Conservation (phyloP, 768 basidiomycete genomes). For the Lactarius hengduanensis region DNA sequence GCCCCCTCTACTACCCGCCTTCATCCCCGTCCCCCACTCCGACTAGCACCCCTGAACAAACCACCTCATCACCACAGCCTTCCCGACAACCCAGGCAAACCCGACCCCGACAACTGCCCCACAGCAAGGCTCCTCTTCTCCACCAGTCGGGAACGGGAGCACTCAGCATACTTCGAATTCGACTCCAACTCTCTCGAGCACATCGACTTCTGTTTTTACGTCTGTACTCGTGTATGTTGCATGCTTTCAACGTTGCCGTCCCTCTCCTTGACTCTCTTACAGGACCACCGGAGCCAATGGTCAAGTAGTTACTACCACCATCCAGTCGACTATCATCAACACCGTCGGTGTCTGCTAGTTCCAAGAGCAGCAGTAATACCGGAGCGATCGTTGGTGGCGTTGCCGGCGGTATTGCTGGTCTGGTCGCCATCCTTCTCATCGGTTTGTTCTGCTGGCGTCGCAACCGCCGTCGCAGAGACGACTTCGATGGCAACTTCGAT, state of each 20-base stretch:
- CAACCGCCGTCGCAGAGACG: conserved; percentile 35
- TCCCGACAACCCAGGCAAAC: not conserved
- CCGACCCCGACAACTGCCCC: not conserved
- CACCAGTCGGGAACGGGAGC: not conserved
- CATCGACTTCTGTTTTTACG: conserved; percentile 12
- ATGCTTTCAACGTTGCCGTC: not conserved
- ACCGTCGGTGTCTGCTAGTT: conserved; percentile 25
- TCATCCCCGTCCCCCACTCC: not conserved
- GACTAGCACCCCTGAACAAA: not conserved
- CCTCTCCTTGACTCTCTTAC: not conserved
- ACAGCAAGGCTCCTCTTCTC: not conserved
- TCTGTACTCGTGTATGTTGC: conserved; percentile 12
- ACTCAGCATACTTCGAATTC: not conserved
- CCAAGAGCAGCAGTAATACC: conserved; percentile 18
- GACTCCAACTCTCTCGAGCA: not conserved
- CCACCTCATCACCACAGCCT: not conserved
- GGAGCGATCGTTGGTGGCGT: conserved; percentile 36
- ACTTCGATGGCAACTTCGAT: conserved; percentile 52
- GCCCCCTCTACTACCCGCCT: not conserved
- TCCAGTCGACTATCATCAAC: conserved; percentile 28
- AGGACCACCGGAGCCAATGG: conserved; percentile 25
- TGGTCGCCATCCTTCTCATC: conserved; percentile 32
- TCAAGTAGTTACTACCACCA: conserved; percentile 18
- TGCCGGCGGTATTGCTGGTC: conserved; percentile 32
- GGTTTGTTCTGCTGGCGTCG: conserved; percentile 36